phyloP scores from a whole-genome alignment of 1,284 basidiomycete genomes.

The Kwoniella shivajii region DNA sequence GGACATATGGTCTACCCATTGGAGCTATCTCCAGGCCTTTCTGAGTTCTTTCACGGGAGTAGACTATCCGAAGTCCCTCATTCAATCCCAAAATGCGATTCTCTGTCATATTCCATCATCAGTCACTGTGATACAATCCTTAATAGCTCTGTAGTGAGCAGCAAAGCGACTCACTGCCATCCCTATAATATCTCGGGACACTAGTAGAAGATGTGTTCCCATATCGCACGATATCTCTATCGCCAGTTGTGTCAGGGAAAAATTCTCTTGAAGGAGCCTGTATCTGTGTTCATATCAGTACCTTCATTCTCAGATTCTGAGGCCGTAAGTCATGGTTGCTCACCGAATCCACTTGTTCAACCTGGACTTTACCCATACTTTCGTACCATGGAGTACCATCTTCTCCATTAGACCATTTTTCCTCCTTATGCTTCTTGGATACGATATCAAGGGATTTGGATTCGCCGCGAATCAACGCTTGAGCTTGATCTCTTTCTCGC shows the following conservation, averaged over 20 bases:
- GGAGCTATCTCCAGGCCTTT: slow-evolving; percentile 41
- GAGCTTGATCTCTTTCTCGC: slow-evolving; percentile 19
- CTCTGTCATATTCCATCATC: slow-evolving; percentile 15
- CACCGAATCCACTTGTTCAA: slow-evolving; percentile 14
- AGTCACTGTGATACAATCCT: background rate
- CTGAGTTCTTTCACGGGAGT: slow-evolving; percentile 30
- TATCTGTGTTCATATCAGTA: background rate
- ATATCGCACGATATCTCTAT: slow-evolving; percentile 34
- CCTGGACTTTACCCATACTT: background rate
- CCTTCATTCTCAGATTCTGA: background rate
- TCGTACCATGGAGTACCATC: slow-evolving; percentile 41
- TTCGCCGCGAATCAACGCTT: slow-evolving; percentile 17
- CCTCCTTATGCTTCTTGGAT: slow-evolving; percentile 11
- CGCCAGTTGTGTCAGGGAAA: slow-evolving; percentile 39
- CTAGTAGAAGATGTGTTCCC: slow-evolving; percentile 22
- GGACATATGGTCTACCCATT: slow-evolving; percentile 34
- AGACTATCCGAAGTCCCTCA: slow-evolving; percentile 30
- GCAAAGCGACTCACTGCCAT: slow-evolving; percentile 26
- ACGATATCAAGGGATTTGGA: background rate
- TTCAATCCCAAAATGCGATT: slow-evolving; percentile 31
- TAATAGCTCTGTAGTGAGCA: background rate
- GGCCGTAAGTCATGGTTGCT: background rate
- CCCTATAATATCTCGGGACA: slow-evolving; percentile 34
- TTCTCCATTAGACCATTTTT: slow-evolving; percentile 11
- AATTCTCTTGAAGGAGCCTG: slow-evolving; percentile 22